A percentile compares a stretch with the other conserved stretches of the same genome.
These are phyloP conservation scores for Beauveria varroae DNA, from an alignment of 2,329 filamentous ascomycete species.

Conservation along the genomic window DNA sequence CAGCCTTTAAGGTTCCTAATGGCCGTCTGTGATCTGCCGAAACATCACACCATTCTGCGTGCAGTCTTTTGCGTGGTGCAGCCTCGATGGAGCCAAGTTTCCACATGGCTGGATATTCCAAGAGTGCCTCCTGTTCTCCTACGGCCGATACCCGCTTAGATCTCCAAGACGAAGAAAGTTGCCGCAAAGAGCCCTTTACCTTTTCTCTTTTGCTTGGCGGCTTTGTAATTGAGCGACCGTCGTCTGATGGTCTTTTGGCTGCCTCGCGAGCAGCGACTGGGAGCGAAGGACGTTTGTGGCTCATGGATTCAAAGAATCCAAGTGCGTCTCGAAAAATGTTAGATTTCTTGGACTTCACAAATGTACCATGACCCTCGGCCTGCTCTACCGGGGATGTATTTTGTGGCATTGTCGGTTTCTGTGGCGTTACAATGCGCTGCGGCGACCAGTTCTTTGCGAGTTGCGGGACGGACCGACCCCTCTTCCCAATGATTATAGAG, in stretches of 20 bases:
- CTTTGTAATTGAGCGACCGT: neutral
- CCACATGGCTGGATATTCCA: conserved; percentile 7
- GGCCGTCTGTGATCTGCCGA: neutral
- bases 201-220: neutral
- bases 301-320: conserved; percentile 23
- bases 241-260: neutral
- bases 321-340: conserved; percentile 19
- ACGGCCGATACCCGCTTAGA: conserved; percentile 14
- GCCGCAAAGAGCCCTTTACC: conserved; percentile 14
- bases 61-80: conserved; percentile 3
- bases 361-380: neutral
- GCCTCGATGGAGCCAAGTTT: conserved; percentile 3
- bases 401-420: conserved; percentile 1
- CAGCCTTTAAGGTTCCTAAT: neutral
- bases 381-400: neutral
- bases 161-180: conserved; percentile 16
- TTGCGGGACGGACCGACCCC: neutral
- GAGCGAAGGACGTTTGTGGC: neutral
- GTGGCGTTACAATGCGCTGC: conserved; percentile 9
- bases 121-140: neutral
- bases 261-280: neutral
- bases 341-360: neutral
- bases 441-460: conserved; percentile 1
- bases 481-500: neutral
- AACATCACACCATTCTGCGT: conserved; percentile 9